A percentile compares a stretch with the other conserved stretches of the same genome.
phyloP scores from a whole-genome alignment of 2,329 filamentous ascomycete genomes.

The Epichloe baconii region DNA sequence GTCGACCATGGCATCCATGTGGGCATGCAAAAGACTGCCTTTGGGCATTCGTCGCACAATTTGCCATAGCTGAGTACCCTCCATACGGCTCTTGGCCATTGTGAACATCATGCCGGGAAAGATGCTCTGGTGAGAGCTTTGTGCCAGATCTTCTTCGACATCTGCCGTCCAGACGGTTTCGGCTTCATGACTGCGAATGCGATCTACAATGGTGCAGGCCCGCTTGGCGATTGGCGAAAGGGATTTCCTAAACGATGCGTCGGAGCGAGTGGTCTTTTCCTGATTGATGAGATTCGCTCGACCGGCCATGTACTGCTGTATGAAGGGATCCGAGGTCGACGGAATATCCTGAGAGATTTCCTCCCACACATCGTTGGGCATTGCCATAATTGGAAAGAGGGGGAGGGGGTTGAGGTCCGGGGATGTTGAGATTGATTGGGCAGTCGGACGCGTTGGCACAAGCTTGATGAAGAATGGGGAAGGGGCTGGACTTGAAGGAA shows the following conservation, averaged over 20 bases:
- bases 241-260: constrained; percentile 53
- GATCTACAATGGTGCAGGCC: constrained; percentile 67
- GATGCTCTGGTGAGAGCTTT: constrained; percentile 47
- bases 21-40: constrained; percentile 72
- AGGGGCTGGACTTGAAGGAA: too few species aligned
- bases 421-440: too few species aligned
- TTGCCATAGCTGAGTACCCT: constrained; percentile 70
- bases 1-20: constrained; percentile 85
- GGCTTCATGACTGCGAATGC: constrained; percentile 68
- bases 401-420: too few species aligned
- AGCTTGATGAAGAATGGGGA: too few species aligned
- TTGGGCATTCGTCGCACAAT: constrained; percentile 84
- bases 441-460: too few species aligned
- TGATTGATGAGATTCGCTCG: constrained; percentile 63
- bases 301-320: constrained; percentile 69
- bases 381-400: constrained; percentile 17
- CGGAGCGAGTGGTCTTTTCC: constrained; percentile 72
- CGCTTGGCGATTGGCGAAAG: constrained; percentile 67
- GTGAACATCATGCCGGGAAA: constrained; percentile 92
- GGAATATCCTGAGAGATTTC: constrained; percentile 45
- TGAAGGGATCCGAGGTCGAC: constrained; percentile 53
- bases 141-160: constrained; percentile 56
- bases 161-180: constrained; percentile 62
- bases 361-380: constrained; percentile 45
- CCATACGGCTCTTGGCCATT: constrained; percentile 74